Evolutionary conservation across 2,329 filamentous ascomycete genomes (phyloP).

Genomic region (Trichothecium roseum): DNA sequence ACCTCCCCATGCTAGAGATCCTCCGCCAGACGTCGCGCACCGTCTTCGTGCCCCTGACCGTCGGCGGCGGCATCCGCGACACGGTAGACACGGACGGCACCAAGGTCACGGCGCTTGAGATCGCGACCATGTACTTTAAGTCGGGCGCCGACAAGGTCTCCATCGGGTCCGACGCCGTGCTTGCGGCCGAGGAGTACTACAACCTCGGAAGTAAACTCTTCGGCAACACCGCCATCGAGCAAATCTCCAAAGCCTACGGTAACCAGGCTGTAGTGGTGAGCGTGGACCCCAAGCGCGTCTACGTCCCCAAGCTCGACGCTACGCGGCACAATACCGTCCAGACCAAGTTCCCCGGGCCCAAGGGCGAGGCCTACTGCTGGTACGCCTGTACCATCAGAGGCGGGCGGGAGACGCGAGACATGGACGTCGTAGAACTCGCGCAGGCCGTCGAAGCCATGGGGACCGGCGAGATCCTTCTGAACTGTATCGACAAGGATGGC

Average conservation of each 20-base stretch:
- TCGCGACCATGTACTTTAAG: conserved; percentile 95
- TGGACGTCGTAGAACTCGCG: conserved; percentile 83
- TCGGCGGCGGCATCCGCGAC: conserved; percentile 91
- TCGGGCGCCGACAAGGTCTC: conserved; percentile 95
- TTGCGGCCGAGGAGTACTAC: conserved; percentile 87
- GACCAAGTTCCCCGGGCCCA: conserved; percentile 59
- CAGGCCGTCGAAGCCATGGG: conserved; percentile 94
- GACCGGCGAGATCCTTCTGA: conserved; percentile 84
- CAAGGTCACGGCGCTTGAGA: conserved; percentile 78
- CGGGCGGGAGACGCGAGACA: conserved; percentile 83
- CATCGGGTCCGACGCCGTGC: conserved; percentile 89
- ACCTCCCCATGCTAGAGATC: conserved; percentile 93
- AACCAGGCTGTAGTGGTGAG: conserved; percentile 95
- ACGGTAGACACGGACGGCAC: conserved; percentile 82
- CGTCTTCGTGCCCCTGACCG: conserved; percentile 91
- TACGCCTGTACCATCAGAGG: conserved; percentile 97
- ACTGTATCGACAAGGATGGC: conserved; percentile 96
- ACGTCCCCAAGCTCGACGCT: conserved; percentile 63
- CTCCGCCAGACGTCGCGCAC: conserved; percentile 76
- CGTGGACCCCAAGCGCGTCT: conserved; percentile 86
- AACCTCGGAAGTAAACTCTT: conserved; percentile 55
- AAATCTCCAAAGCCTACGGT: conserved; percentile 86
- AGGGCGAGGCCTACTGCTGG: conserved; percentile 79
- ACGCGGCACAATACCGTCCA: conserved; percentile 62
- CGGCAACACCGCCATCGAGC: conserved; percentile 86